Conservation (phyloP, 495 filamentous ascomycete species). For the Penicillium dipodomyicola region DNA sequence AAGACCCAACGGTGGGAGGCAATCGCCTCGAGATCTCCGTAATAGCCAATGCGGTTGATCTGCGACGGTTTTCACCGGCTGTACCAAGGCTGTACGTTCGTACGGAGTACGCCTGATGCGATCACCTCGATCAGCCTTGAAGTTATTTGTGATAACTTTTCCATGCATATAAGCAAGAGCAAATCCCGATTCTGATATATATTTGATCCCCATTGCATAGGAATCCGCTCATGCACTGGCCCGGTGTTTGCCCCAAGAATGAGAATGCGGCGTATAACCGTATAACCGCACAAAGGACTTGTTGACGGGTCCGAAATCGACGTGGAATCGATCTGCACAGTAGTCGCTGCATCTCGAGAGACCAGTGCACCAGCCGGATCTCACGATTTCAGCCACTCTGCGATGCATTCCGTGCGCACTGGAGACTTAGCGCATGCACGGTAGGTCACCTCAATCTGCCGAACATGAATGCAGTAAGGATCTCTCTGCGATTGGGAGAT, state of each 20-base stretch:
- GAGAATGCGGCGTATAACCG: background rate
- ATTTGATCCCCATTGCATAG: background rate
- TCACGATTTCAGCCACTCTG: slow-evolving; percentile 28
- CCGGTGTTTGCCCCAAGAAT: background rate
- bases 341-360: slow-evolving; percentile 24
- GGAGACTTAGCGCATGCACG: slow-evolving; percentile 31
- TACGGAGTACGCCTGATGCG: no score
- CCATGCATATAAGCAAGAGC: slow-evolving; percentile 17
- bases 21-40: slow-evolving; percentile 26
- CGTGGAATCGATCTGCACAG: slow-evolving; percentile 29
- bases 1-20: slow-evolving; percentile 13
- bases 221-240: background rate
- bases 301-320: slow-evolving; percentile 17
- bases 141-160: background rate
- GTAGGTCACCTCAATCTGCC: slow-evolving; percentile 29
- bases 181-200: background rate
- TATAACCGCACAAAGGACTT: slow-evolving; percentile 18
- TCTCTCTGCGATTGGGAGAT: background rate
- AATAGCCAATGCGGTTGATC: slow-evolving; percentile 12
- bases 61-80: background rate
- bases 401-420: slow-evolving; percentile 26
- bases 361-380: slow-evolving; percentile 20
- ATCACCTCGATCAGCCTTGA: background rate
- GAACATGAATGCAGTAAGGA: slow-evolving; percentile 14
- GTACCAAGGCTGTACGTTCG: background rate